Evolutionary conservation across 768 basidiomycete genomes (phyloP), one percentile per base, ranked within the genome.

Genomic region (Termitomyces sp.): DNA sequence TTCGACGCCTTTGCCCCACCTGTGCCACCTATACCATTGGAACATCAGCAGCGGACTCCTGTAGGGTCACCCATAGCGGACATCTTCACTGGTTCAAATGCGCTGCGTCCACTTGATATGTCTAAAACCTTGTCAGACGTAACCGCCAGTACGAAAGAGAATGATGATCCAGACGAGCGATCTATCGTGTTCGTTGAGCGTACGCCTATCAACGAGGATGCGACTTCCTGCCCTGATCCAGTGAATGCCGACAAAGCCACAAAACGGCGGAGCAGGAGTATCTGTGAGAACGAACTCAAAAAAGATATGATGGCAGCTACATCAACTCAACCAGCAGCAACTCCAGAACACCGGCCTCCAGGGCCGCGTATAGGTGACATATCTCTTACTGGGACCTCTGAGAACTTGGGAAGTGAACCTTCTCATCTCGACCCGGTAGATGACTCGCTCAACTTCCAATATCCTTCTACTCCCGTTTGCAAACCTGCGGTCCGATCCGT

Each of bases 251-350:
- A 32, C 56, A 69, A 33, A 65, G 69, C 63, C 51, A 68, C 68
- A 60, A 85, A 87, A 63, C 81, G 87, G 62, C 75, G 89, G 58
- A 90, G 88, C 66, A 82, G 86, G 81, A 91, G 89, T 62, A 82
- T 88, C 52, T 80, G 86, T 52, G 83, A 88, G 65, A 77, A 78
- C 7, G 87, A 88, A 40, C 63, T 80, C 50, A 78, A 82, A 67
- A 78, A 78, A 60, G 67, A 72, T 3, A 68, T 74, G 58, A 55
- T 72, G 2, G 67, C 74, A 47, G 28, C n/a, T 5, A 62, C 75
- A 22, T 68, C 76, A 36, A 64, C 73, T 49, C 72, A 73, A 24
- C 70, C 73, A 6, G 74, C 77, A 26, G 62, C 72, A 41, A 67
- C 75, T 22, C 57, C 65, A 66, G 68, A 65, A 41, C 51, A 56